Conservation (phyloP, 1,284 basidiomycete genomes). For the Mycena citricolor region DNA sequence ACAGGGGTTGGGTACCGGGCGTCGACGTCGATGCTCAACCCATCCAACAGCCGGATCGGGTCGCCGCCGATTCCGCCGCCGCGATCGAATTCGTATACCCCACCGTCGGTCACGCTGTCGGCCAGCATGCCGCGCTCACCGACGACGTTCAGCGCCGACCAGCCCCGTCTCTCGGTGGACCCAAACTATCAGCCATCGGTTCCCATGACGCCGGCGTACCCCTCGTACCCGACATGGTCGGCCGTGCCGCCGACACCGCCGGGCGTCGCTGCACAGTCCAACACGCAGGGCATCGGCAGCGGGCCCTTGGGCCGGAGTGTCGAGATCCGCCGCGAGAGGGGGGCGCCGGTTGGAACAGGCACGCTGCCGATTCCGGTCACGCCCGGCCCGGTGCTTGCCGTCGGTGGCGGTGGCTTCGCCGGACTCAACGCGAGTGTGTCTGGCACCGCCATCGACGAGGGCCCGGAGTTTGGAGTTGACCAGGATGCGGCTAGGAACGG, state of each 20-base stretch:
- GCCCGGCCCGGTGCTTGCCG: constrained; percentile 51
- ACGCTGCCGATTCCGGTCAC: constrained; percentile 44
- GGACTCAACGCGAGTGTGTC: constrained; percentile 15
- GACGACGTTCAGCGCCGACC: constrained; percentile 15
- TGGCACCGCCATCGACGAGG: constrained; percentile 9
- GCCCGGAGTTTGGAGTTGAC: constrained; percentile 23
- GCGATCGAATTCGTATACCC: constrained; percentile 20
- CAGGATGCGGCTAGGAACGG: constrained; percentile 36
- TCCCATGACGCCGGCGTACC: constrained; percentile 71
- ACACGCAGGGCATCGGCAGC: constrained; percentile 45
- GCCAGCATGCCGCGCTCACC: constrained; percentile 14
- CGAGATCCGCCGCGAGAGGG: constrained; percentile 61
- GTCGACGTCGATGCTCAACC: constrained; percentile 30
- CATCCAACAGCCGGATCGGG: constrained; percentile 30
- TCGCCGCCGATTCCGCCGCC: constrained; percentile 36
- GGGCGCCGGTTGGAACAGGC: constrained; percentile 31
- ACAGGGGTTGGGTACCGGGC: constrained; percentile 32
- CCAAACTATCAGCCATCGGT: constrained; percentile 46
- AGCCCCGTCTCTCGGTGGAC: constrained; percentile 18
- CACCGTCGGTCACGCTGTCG: constrained; percentile 12
- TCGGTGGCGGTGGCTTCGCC: constrained; percentile 35
- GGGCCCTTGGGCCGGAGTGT: constrained; percentile 54
- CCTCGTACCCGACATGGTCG: constrained; percentile 38
- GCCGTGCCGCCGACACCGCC: constrained; percentile 48
- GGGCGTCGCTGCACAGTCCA: constrained; percentile 38